Evolutionary conservation across 805 yeast species (phyloP), one percentile per base, ranked within the genome.

Genomic region (Priceomyces haplophilus): DNA sequence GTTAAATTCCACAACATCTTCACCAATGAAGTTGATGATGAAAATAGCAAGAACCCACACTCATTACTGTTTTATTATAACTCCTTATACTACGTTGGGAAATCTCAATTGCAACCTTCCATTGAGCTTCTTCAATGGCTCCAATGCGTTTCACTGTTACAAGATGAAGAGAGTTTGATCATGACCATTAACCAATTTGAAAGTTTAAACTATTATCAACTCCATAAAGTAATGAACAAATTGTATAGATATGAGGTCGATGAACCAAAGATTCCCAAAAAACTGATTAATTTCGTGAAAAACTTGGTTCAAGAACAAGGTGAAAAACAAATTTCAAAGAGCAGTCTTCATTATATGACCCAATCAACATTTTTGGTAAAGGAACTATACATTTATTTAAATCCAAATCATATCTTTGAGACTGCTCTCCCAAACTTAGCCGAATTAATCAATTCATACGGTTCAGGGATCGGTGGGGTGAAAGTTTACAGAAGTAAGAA

Each of bases 71-170:
- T 83, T 52, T 82, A 76, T 56, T 86, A 85, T 59, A 78, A 77
- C 40, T 71, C 88, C 1, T 69, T 88, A 39, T 80, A 72, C 53
- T 76, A 77, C 40, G 76, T 88, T 16, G 83, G 93, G 0, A 79
- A 78, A 31, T 65, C 67, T 17, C 88, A 86, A 50, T 68, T 90
- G 40, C 78, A 76, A 45, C 89, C 96, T 0, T 71, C 85, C 0
- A 77, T 84, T 40, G 90, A 91, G 60, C 62, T 91, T 21, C 67
- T 91, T 42, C 97, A 91, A 61, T 91, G 96, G 91, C 65, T 90
- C 39, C 98, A 90, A 61, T 85, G 91, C 34, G 79, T 88, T 61
- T 79, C 95, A 0, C 79, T 85, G 11, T 65, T 90, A 35, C 75
- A 75, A 13, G 81, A 79, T 45, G 85, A 81, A 43, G 89, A 83